These are phyloP conservation scores for Pilobolus umbonatus DNA, from an alignment of 192 early-diverging fungal species.

Conservation along the genomic window DNA sequence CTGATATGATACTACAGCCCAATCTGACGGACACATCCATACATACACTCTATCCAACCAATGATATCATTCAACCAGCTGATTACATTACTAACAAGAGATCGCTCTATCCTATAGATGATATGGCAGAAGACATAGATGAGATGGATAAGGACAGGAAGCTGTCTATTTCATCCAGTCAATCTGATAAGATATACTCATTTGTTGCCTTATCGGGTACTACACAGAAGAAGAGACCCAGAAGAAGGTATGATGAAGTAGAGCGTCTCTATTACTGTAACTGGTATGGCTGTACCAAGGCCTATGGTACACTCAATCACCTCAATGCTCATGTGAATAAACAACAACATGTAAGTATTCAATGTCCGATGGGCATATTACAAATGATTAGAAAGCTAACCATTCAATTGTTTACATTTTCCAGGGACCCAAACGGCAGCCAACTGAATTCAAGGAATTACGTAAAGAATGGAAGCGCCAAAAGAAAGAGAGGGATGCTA, in stretches of 20 bases:
- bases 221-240: conserved; percentile 51
- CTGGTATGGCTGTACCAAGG: conserved; percentile 49
- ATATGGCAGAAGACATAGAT: neutral
- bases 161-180: conserved; percentile 12
- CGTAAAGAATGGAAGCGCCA: conserved; percentile 51
- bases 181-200: conserved; percentile 20
- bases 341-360: conserved; percentile 46
- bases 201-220: conserved; percentile 50
- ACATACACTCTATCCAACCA: neutral
- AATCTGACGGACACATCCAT: neutral
- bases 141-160: conserved; percentile 4
- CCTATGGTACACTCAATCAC: conserved; percentile 58
- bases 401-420: neutral
- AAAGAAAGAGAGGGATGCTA: conserved; percentile 41
- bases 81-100: neutral
- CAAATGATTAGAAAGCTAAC: neutral
- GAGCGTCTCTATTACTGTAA: conserved; percentile 56
- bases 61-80: neutral
- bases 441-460: conserved; percentile 54
- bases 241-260: conserved; percentile 55
- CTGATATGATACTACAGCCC: neutral
- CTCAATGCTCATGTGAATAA: conserved; percentile 59
- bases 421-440: conserved; percentile 50
- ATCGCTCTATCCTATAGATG: neutral
- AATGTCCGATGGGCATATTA: no score